Conservation (phyloP, 352 stramenopile genomes). For the Phytophthora pisi region DNA sequence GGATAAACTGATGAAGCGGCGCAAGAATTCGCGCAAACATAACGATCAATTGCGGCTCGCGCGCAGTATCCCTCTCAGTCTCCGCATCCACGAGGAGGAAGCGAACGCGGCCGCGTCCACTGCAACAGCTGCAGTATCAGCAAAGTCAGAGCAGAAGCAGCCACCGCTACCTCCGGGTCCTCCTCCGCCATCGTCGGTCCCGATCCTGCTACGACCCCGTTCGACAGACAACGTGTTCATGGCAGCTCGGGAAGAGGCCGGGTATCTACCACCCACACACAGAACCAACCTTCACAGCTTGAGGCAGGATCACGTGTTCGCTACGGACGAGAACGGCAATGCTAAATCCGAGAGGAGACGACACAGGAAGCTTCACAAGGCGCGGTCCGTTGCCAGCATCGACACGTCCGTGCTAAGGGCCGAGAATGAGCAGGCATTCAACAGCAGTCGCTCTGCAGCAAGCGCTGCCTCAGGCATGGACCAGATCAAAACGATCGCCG, state of each 20-base stretch:
- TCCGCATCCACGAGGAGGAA: slow-evolving; percentile 59
- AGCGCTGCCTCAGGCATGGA: slow-evolving; percentile 46
- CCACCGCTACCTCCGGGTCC: slow-evolving; percentile 34
- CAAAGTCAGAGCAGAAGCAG: slow-evolving; percentile 25
- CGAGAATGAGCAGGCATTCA: slow-evolving; percentile 26
- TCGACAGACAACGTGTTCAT: slow-evolving; percentile 46
- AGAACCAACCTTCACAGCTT: slow-evolving; percentile 16
- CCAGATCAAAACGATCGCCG: slow-evolving; percentile 75
- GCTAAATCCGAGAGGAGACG: slow-evolving; percentile 27
- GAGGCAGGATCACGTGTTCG: slow-evolving; percentile 15
- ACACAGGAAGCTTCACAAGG: slow-evolving; percentile 51
- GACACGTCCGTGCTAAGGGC: slow-evolving; percentile 50
- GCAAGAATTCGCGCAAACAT: slow-evolving; percentile 73
- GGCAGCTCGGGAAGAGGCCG: slow-evolving; percentile 19
- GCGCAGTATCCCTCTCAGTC: slow-evolving; percentile 55
- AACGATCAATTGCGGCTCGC: slow-evolving; percentile 72
- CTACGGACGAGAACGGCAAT: slow-evolving; percentile 30
- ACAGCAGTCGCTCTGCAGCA: slow-evolving; percentile 16
- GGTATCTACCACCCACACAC: slow-evolving; percentile 31
- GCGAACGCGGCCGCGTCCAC: slow-evolving; percentile 9
- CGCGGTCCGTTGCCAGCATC: slow-evolving; percentile 64
- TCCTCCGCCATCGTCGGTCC: slow-evolving; percentile 25
- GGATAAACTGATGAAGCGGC: slow-evolving; percentile 56
- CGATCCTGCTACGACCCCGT: slow-evolving; percentile 36
- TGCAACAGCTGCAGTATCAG: slow-evolving; percentile 10